These are phyloP conservation scores for Nicotiana noctiflora DNA, from an alignment of 257 asterid species.

Conservation along the genomic window DNA sequence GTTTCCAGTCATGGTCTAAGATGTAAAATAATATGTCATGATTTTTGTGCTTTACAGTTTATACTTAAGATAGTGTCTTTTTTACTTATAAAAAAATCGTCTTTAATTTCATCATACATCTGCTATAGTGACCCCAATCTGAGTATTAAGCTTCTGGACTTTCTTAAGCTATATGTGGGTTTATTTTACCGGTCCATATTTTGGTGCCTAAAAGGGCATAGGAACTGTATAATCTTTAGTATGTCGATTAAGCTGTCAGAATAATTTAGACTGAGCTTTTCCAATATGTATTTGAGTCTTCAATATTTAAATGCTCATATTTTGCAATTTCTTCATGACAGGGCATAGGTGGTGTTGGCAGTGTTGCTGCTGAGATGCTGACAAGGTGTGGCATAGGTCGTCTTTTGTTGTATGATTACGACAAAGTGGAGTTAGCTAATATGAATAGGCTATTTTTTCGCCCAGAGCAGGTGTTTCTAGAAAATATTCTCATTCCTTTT, in stretches of 20 bases:
- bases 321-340: slow-evolving; percentile 20
- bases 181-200: neutral
- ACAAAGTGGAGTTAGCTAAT: slow-evolving; percentile 98
- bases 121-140: neutral
- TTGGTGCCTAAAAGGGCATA: neutral
- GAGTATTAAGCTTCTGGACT: neutral
- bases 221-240: neutral
- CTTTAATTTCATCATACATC: neutral
- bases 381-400: slow-evolving; percentile 99
- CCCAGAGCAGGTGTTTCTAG: slow-evolving; percentile 78
- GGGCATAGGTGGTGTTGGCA: slow-evolving; percentile 99
- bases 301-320: neutral
- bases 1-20: neutral
- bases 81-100: neutral
- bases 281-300: too few relatives aligned
- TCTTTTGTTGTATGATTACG: slow-evolving; percentile 90
- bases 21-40: neutral
- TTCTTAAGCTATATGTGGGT: neutral
- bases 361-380: slow-evolving; percentile 99
- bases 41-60: neutral
- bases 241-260: neutral
- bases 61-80: neutral
- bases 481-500: slow-evolving; percentile 6
- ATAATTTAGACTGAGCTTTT: neutral
- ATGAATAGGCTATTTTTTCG: slow-evolving; percentile 98